Evolutionary conservation across 1,139 yeast species (phyloP), one percentile per base, ranked within the genome.

Genomic region (Blastobotrys aristatus): DNA sequence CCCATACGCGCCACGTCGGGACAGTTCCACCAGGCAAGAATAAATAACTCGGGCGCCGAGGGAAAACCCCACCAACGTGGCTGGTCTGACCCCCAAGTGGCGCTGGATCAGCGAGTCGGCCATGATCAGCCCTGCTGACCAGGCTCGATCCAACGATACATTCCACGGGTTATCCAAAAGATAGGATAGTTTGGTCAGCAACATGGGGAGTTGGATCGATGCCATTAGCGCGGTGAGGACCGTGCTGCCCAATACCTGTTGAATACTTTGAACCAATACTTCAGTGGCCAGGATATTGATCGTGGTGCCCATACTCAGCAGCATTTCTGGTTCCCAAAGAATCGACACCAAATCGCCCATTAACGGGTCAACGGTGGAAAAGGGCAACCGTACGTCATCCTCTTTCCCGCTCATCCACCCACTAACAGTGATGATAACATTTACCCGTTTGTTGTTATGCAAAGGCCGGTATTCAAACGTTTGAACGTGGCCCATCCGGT

Each of bases 321-420:
- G 78, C 95, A 94, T 87, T 58, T 94, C 98, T 0, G 99, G 99
- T 65, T 94, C 99, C 98, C 98, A 94, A 42, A 86, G 70, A 14
- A 94, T 72, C 0, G 97, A 88, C 60, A 85, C 85, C 58, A 92
- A 70, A 66, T 94, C 99, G 11, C 99, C 98, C 94, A 92, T 89
- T 0, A 90, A 87, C 0, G 98, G 98, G 63, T 94, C 98, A 4
- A 92, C 85, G 0, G 98, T 92, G 1, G 96, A 87, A 63, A 90
- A 94, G 2, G 98, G 98, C 53, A 94, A 74, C 62, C 99, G 75
- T 14, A 94, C 95, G 75, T 94, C 99, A 79, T 94, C 99, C 57
- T 84, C 79, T 53, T 81, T 83, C 64, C 97, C 95, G 52, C 84
- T 82, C 94, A 92, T 89, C 99, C 99, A 94, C 1, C 99, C 99